These are phyloP conservation scores for Emmonsia crescens DNA, from an alignment of 2,329 filamentous ascomycete genomes.

Conservation along the genomic window DNA sequence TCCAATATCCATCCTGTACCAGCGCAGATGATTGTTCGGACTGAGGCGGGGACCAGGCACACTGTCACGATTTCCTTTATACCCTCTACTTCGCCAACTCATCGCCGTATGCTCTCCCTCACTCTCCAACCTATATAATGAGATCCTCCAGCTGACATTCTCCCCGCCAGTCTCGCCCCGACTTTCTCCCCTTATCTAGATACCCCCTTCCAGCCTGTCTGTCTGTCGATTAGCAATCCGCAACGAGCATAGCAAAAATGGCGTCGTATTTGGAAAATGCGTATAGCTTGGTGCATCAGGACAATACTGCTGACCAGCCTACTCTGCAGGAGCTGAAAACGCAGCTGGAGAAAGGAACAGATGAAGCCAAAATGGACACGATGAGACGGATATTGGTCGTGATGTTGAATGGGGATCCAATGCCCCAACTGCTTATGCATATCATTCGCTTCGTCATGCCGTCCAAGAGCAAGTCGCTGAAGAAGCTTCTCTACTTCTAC, in stretches of 20 bases:
- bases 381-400: constrained; percentile 94
- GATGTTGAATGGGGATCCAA: constrained; percentile 96
- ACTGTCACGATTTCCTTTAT: constrained; percentile 19
- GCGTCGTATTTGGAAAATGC: constrained; percentile 87
- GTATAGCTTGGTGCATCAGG: constrained; percentile 94
- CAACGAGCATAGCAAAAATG: constrained; percentile 49
- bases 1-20: constrained; percentile 15
- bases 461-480: constrained; percentile 87
- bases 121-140: neutral
- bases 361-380: constrained; percentile 86
- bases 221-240: constrained; percentile 8
- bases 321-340: constrained; percentile 82
- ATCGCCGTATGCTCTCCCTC: constrained; percentile 15
- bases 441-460: constrained; percentile 99
- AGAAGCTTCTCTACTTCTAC: constrained; percentile 98
- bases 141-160: constrained; percentile 14
- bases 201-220: constrained; percentile 16
- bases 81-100: constrained; percentile 11
- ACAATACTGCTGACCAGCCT: constrained; percentile 90
- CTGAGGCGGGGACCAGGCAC: constrained; percentile 27
- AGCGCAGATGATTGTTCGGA: constrained; percentile 27
- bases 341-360: constrained; percentile 85
- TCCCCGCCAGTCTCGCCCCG: constrained; percentile 7
- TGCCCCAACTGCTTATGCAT: constrained; percentile 95
- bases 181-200: constrained; percentile 15